Base-by-base conservation (phyloP, 192 early-diverging fungal species). In the Mortierella claussenii region DNA sequence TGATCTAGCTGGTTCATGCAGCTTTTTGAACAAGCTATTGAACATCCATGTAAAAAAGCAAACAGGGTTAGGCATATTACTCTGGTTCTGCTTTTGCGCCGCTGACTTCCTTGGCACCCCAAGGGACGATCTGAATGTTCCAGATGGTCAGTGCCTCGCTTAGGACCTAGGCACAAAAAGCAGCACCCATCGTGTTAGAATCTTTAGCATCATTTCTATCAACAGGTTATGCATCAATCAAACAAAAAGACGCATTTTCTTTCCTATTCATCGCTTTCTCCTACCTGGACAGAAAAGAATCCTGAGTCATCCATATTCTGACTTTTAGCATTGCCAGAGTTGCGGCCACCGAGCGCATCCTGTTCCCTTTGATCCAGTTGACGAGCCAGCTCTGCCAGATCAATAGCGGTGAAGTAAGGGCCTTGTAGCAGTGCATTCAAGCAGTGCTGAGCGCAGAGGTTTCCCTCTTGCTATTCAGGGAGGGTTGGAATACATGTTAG, bases 381-480 rank as follows among this genome's bases (percentile, higher is more conserved):
- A 24, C 81, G 67, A 23, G 89, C 93, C 40, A 94, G 82, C 26
- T 86, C 82, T 23, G 89, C 85, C 13, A 94, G 67, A 79, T 94
- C 93, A 10, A 93, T 87, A 5, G 92, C 89, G 3, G 91, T 89
- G 55, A 92, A 94, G 58, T 92, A 92, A 9, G 48, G 78, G 60
- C 83, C 83, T 81, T 87, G 83, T 23, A 93, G 80, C 13, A 93
- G 79, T n/a, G 89, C 83, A 66, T 94, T 94, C 51, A 94, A 60
- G 30, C 91, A 90, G 81, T 94, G 92, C 43, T 94, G 93, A 0
- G 92, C 92, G 60, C 93, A 94, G 42, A 94, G 80, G 55, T 89
- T 84, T 28, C 92, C 92, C 69, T 93, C 89, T 90, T 94, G 91
- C 84, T 53, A 20, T 31, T 26, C 47, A 21, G n/a, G n/a, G n/a